A percentile compares a stretch with the other conserved stretches of the same genome.
Conservation (phyloP, 78 protist species). For the Chrysochromulina parva region DNA sequence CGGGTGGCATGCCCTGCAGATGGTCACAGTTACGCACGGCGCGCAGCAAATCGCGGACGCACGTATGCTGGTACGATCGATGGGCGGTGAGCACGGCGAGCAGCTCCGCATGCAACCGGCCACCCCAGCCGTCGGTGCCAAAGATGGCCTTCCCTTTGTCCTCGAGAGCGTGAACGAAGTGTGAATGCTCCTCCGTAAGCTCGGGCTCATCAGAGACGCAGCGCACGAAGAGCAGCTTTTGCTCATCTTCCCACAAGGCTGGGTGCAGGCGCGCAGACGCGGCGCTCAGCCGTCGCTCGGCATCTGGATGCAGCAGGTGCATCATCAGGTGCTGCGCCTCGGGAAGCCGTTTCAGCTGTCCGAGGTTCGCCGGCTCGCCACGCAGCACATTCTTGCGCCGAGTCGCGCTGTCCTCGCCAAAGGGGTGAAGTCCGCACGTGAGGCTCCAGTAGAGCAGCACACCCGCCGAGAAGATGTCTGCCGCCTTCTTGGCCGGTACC, state of each 20-base stretch:
- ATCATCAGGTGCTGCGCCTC: background rate
- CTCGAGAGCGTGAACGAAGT: background rate
- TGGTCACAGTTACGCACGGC: conserved; percentile 1
- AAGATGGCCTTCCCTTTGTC: background rate
- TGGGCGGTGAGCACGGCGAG: background rate
- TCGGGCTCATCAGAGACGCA: background rate
- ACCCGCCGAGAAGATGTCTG: background rate
- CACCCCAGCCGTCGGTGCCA: background rate
- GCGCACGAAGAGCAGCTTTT: background rate
- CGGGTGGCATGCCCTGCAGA: background rate
- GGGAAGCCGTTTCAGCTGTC: background rate
- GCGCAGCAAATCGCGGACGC: background rate
- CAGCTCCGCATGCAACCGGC: background rate
- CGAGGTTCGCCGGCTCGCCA: background rate
- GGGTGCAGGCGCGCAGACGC: background rate
- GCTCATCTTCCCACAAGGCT: background rate
- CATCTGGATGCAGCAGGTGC: background rate
- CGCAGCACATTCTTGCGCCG: too few relatives aligned
- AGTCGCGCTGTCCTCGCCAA: background rate
- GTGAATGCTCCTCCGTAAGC: background rate
- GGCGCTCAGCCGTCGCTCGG: background rate
- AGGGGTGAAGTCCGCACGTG: background rate
- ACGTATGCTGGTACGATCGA: background rate
- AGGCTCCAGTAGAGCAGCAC: background rate
- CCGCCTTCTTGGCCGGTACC: background rate